Percentiles rank a stretch among this genome's conserved stretches.
Evolutionary conservation across 768 basidiomycete genomes (phyloP).

Genomic region (Kwoniella botswanensis): DNA sequence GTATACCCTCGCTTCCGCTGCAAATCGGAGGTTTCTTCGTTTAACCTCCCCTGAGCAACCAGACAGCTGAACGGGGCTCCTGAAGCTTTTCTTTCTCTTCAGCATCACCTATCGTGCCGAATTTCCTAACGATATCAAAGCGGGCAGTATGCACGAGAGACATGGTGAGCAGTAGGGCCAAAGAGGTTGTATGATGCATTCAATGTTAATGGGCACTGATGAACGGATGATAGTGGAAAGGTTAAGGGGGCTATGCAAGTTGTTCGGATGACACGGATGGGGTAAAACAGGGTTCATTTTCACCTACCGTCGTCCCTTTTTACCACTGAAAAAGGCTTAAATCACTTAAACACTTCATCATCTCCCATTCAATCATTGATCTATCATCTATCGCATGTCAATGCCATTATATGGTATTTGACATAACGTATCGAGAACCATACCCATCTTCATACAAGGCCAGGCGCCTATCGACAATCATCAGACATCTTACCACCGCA

Average conservation of each 20-base stretch:
- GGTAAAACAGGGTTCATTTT: neutral
- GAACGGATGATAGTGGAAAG: neutral
- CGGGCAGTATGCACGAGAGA: too few species aligned
- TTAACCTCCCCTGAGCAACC: neutral
- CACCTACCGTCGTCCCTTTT: neutral
- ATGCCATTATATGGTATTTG: too few species aligned
- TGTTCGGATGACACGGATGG: constrained; percentile 1
- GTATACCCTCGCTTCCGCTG: neutral
- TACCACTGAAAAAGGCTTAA: neutral
- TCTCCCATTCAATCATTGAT: too few species aligned
- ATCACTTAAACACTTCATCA: neutral
- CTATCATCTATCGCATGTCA: too few species aligned
- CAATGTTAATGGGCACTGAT: neutral
- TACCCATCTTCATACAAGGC: neutral
- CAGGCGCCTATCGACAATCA: neutral
- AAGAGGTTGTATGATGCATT: too few species aligned
- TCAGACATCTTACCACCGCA: neutral
- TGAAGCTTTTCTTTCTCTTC: neutral
- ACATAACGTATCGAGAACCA: neutral
- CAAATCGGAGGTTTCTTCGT: neutral
- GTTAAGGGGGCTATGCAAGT: neutral
- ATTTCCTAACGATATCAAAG: too few species aligned
- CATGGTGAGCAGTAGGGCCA: too few species aligned
- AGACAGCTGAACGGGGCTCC: neutral
- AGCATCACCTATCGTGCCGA: neutral